phyloP scores from a whole-genome alignment of 768 basidiomycete species.

The Amylocystis lapponica region DNA sequence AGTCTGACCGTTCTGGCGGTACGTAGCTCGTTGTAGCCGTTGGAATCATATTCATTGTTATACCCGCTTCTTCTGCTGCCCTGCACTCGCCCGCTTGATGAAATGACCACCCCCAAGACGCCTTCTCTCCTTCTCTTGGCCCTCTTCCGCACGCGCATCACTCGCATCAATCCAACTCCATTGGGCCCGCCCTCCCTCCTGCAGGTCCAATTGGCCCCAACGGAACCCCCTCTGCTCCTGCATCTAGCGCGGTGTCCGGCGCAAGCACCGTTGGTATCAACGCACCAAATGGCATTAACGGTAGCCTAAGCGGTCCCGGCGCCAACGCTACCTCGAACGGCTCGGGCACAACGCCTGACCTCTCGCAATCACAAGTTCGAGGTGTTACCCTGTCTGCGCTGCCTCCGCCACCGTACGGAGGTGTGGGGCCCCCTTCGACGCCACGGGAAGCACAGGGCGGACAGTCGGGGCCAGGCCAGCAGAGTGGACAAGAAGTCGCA shows the following conservation, averaged over 20 bases:
- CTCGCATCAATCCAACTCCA: conserved; percentile 5
- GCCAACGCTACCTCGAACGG: conserved; percentile 29
- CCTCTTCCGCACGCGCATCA: conserved; percentile 6
- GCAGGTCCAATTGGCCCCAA: conserved; percentile 13
- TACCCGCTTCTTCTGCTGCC: conserved; percentile 17
- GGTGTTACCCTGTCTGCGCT: conserved; percentile 6
- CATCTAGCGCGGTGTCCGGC: no score
- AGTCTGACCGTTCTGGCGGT: conserved; percentile 40
- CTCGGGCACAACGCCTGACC: conserved; percentile 30
- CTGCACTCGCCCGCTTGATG: conserved; percentile 19
- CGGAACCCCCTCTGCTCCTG: conserved; percentile 5
- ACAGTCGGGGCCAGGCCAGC: not conserved
- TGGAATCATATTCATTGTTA: conserved; percentile 10
- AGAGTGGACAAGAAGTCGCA: not conserved
- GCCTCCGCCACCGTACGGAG: conserved; percentile 7
- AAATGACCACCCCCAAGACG: conserved; percentile 21
- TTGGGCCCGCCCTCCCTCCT: conserved; percentile 1
- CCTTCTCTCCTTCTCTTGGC: conserved; percentile 27
- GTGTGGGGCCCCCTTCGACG: not conserved
- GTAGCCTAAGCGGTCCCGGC: not conserved
- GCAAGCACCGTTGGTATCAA: no score
- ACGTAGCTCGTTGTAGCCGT: no score
- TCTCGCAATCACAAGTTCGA: conserved; percentile 20
- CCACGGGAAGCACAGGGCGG: conserved; percentile 14
- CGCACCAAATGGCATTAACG: not conserved